phyloP scores from a whole-genome alignment of 2,329 filamentous ascomycete genomes.

The Aspergillus thermomutatus region DNA sequence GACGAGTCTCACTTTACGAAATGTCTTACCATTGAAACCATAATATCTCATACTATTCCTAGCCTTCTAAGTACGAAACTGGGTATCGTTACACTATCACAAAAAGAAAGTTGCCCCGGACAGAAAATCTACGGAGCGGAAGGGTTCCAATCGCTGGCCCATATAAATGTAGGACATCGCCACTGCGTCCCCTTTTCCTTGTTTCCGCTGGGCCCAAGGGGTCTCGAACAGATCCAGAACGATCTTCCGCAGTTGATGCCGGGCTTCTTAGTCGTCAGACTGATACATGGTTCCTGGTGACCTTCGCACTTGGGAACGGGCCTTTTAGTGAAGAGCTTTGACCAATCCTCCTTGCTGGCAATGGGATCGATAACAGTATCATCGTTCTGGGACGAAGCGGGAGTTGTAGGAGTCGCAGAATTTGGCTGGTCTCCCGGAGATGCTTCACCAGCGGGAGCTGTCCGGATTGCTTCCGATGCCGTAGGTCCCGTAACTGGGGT shows the following conservation, averaged over 20 bases:
- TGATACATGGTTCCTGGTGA: slow-evolving; percentile 83
- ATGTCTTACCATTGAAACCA: neutral
- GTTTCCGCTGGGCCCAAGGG: slow-evolving; percentile 77
- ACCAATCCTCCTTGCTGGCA: slow-evolving; percentile 77
- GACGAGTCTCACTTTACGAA: neutral
- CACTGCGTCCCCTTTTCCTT: slow-evolving; percentile 83
- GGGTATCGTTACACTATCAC: neutral
- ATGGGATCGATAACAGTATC: slow-evolving; percentile 63
- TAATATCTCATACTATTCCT: neutral
- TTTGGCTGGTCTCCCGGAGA: neutral
- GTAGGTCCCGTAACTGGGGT: neutral
- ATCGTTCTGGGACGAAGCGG: slow-evolving; percentile 30
- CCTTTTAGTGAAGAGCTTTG: slow-evolving; percentile 73
- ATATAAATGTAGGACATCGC: slow-evolving; percentile 82
- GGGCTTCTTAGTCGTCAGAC: slow-evolving; percentile 79
- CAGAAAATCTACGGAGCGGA: slow-evolving; percentile 4
- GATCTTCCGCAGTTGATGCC: slow-evolving; percentile 72
- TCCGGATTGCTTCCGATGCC: neutral
- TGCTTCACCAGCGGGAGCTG: neutral
- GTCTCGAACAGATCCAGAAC: slow-evolving; percentile 70
- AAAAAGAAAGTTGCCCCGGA: neutral
- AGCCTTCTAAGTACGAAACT: neutral
- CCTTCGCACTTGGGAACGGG: slow-evolving; percentile 72
- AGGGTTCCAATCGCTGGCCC: slow-evolving; percentile 61
- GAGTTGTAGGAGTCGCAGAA: slow-evolving; percentile 5